Conservation (phyloP, 306 rosid genomes). For the Prinsepia uniflora region DNA sequence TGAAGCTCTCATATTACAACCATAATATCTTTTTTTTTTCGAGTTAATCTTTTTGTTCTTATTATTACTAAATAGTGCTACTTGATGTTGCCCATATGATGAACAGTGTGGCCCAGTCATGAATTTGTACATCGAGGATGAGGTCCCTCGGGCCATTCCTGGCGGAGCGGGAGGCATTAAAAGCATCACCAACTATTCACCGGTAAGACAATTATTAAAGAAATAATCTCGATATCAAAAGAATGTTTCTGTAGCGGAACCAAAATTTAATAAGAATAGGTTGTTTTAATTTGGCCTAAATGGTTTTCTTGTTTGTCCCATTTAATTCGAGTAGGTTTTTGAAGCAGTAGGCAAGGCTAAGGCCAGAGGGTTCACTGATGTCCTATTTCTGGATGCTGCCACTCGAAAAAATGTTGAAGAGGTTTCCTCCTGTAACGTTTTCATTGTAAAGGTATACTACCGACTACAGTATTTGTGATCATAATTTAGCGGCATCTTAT, state of each 20-base stretch:
- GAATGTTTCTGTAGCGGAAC: no score
- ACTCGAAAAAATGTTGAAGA: slow-evolving; percentile 47
- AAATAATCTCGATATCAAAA: no score
- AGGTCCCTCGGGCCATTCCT: background rate
- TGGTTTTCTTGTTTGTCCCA: background rate
- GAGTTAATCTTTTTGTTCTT: background rate
- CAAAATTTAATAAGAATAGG: no score
- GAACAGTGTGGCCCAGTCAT: background rate
- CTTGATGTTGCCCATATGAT: background rate
- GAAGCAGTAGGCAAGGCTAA: slow-evolving; percentile 20
- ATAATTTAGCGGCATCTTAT: no score
- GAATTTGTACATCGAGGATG: slow-evolving; percentile 18
- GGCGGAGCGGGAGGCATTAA: slow-evolving; percentile 55
- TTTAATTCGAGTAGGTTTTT: background rate
- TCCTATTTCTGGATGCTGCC: slow-evolving; percentile 45
- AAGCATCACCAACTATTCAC: slow-evolving; percentile 49
- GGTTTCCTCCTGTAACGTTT: no score
- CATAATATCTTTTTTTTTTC: no score
- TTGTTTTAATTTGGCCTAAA: background rate
- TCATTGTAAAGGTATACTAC: no score
- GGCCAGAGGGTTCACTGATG: slow-evolving; percentile 44
- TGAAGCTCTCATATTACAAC: no score
- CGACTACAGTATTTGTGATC: no score
- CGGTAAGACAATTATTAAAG: slow-evolving; percentile 28
- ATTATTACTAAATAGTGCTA: background rate